phyloP scores from a whole-genome alignment of 345 rosid genomes.

The Triadica sebifera region DNA sequence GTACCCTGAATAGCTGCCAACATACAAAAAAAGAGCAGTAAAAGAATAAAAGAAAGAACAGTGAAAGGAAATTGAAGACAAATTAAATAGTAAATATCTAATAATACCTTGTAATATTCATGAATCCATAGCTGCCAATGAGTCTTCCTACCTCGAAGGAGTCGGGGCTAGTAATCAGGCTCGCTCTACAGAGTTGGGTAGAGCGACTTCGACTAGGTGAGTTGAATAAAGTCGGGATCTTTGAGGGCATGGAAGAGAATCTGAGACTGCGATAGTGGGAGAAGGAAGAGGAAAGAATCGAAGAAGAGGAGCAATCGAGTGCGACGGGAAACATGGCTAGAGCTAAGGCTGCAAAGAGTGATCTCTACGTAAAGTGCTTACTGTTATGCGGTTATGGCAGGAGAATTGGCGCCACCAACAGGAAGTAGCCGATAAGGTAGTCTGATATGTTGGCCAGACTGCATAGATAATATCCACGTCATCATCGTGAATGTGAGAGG shows the following conservation, averaged over 20 bases:
- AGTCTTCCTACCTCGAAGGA: conserved; percentile 90
- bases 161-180: conserved; percentile 61
- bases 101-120: conserved; percentile 76
- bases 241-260: conserved; percentile 12
- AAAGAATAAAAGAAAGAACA: neutral
- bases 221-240: conserved; percentile 20
- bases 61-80: too few relatives aligned
- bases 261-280: conserved; percentile 9
- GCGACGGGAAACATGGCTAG: conserved; percentile 23
- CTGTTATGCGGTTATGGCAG: neutral
- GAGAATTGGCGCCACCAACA: neutral
- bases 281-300: neutral
- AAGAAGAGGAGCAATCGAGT: conserved; percentile 22
- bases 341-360: neutral
- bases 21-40: neutral
- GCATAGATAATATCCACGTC: too few relatives aligned
- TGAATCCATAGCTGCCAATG: conserved; percentile 89
- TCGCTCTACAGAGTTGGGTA: conserved; percentile 46
- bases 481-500: too few relatives aligned
- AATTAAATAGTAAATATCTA: neutral
- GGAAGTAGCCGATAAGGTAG: neutral
- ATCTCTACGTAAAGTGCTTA: neutral
- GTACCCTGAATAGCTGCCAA: conserved; percentile 62
- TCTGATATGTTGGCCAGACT: conserved; percentile 7
- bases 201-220: conserved; percentile 25